Conservation (phyloP, 257 asterid species). For the Scutellaria baicalensis region DNA sequence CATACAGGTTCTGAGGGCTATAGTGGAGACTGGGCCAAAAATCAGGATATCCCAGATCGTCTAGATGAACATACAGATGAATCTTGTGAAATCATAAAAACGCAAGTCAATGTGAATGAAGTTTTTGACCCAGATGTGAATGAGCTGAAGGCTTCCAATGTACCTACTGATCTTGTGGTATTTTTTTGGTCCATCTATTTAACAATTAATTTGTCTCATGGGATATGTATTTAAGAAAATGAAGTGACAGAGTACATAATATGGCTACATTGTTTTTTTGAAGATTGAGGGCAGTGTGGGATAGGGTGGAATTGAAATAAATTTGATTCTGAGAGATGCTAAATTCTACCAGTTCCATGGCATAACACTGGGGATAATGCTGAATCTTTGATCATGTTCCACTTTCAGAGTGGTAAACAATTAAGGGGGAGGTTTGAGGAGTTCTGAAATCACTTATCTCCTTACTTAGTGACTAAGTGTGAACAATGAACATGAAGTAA, state of each 20-base stretch:
- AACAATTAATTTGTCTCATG: background rate
- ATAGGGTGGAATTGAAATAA: background rate
- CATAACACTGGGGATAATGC: background rate
- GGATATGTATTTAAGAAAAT: background rate
- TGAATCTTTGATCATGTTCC: background rate
- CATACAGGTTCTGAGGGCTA: conserved; percentile 22
- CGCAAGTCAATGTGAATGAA: conserved; percentile 21
- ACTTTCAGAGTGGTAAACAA: background rate
- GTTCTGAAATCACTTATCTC: background rate
- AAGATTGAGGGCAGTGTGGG: background rate
- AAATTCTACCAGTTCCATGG: background rate
- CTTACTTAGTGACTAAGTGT: background rate
- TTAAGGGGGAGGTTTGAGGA: background rate
- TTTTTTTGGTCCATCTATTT: conserved; percentile 10
- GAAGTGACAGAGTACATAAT: background rate
- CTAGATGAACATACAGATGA: conserved; percentile 14
- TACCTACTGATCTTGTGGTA: conserved; percentile 33
- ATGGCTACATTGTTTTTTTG: background rate
- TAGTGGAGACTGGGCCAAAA: conserved; percentile 20
- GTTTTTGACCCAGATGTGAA: conserved; percentile 24
- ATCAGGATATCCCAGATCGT: conserved; percentile 19
- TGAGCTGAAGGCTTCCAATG: conserved; percentile 25
- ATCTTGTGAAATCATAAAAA: conserved; percentile 25
- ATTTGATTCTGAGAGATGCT: background rate
- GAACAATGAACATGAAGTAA: background rate